These are phyloP conservation scores for Scheffersomyces illinoinensis DNA, from an alignment of 1,139 yeast genomes.

Conservation along the genomic window DNA sequence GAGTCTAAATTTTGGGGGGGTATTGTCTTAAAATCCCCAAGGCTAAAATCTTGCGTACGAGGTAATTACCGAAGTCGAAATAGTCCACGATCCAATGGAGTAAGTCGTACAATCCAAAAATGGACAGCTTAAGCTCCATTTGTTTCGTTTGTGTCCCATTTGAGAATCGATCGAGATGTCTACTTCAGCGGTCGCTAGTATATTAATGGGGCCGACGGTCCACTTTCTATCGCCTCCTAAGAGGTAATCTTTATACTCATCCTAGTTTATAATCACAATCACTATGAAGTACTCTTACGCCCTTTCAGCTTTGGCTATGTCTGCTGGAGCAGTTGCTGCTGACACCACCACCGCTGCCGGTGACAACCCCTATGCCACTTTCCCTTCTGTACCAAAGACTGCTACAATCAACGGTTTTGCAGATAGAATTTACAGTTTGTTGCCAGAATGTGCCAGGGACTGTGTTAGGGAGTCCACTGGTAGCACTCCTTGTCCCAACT, in stretches of 20 bases:
- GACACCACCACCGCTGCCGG: conserved; percentile 1
- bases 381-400: conserved; percentile 50
- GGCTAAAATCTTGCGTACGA: not conserved
- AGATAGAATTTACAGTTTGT: conserved; percentile 40
- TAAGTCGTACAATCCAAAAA: not conserved
- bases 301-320: not conserved
- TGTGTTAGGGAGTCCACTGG: conserved; percentile 35
- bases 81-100: not conserved
- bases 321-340: not conserved
- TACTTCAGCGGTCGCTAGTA: not conserved
- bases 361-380: conserved; percentile 29
- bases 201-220: not conserved
- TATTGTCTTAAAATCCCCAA: not conserved
- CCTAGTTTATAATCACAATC: not conserved
- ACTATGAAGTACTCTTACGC: not conserved
- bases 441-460: conserved; percentile 42
- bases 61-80: not conserved
- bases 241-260: not conserved
- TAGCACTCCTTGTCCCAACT: conserved; percentile 50
- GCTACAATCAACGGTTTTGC: conserved; percentile 56
- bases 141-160: not conserved
- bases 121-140: not conserved
- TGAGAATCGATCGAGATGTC: not conserved
- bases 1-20: not conserved
- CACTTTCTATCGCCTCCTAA: not conserved